Base-by-base conservation (phyloP, 345 rosid species). In the Rhodomyrtus tomentosa region DNA sequence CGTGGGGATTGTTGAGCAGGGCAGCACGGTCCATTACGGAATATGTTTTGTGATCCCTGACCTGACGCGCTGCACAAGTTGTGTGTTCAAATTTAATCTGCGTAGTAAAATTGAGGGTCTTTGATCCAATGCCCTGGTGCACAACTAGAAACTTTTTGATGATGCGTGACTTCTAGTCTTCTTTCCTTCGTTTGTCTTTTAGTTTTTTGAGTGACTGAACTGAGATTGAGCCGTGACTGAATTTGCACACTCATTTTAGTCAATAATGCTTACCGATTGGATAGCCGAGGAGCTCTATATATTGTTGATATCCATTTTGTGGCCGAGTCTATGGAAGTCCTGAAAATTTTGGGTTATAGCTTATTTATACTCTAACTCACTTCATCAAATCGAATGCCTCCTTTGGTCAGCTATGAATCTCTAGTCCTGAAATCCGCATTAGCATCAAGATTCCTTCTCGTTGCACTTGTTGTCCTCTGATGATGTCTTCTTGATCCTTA, bases 401-500 rank as follows among this genome's bases (percentile, higher is more conserved):
- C 82, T 81, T 80, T 84, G 80, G 58, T 49, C 0, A 84, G 84
- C 83, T 88, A 89, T 56, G 85, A 89, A 85, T 48, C 62, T 82
- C 49, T 82, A 21, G 87, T 95, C 62, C 48, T 96, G 82, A 94
- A 93, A 89, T 88, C 84, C 42, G 98, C 98, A 25, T 82, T 89
- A 49, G 74, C 85, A 42, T 96, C 98, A 0, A 86, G 99, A 32
- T 80, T 93, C 15, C 90, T 96, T 50, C 90, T 94, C 53, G 82
- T 94, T 3, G 20, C 85, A 18, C 89, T 97, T 49, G 87, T 91
- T 73, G 1, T 95, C 80, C 81, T 95, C 29, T 97, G 97, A 94
- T 91, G 99, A 83, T 86, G 88, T 80, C 88, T 94, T 48, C 85
- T 94, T 84, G 84, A 85, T 74, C 95, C 98, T 8, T 97, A 97